Evolutionary conservation across 176 grass and related monocot genomes (phyloP).

Genomic region (Coix lacrymajobi): DNA sequence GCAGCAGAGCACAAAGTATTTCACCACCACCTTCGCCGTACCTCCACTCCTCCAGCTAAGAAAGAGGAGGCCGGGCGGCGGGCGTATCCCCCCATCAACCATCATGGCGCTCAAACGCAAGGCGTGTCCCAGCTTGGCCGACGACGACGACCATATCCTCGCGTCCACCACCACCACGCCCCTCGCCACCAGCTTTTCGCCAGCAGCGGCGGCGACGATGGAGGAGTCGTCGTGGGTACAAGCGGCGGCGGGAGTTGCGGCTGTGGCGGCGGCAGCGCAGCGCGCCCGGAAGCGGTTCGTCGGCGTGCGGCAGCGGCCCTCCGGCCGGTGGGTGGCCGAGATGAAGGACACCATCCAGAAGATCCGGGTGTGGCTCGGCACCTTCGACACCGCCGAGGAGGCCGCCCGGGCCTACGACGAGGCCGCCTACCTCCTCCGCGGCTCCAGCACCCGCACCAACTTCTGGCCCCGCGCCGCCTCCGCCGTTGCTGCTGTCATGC

Average conservation of each 20-base stretch:
- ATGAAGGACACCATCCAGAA: constrained; percentile 88
- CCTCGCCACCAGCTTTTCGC: neutral
- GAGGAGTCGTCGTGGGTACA: neutral
- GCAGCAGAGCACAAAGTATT: neutral
- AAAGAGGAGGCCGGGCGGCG: too few species aligned
- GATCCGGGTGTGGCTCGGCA: constrained; percentile 62
- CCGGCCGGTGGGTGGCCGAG: constrained; percentile 72
- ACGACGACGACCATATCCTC: neutral
- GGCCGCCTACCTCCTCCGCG: constrained; percentile 74
- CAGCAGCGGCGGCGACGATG: neutral
- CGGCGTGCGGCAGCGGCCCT: constrained; percentile 63
- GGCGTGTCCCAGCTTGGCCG: neutral
- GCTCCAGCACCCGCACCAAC: constrained; percentile 79
- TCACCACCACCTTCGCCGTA: neutral
- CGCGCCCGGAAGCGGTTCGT: constrained; percentile 41
- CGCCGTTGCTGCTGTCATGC: neutral
- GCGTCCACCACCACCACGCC: too few species aligned
- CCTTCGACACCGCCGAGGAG: constrained; percentile 45
- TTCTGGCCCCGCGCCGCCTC: constrained; percentile 28
- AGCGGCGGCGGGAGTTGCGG: neutral
- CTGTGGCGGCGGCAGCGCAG: neutral
- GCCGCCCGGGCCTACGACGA: constrained; percentile 59
- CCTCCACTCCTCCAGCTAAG: neutral
- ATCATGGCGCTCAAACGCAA: constrained; percentile 39
- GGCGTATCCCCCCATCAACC: neutral